A percentile compares a stretch with the other conserved stretches of the same genome.
phyloP scores from a whole-genome alignment of 495 filamentous ascomycete species.

The Annulohypoxylon moriforme region DNA sequence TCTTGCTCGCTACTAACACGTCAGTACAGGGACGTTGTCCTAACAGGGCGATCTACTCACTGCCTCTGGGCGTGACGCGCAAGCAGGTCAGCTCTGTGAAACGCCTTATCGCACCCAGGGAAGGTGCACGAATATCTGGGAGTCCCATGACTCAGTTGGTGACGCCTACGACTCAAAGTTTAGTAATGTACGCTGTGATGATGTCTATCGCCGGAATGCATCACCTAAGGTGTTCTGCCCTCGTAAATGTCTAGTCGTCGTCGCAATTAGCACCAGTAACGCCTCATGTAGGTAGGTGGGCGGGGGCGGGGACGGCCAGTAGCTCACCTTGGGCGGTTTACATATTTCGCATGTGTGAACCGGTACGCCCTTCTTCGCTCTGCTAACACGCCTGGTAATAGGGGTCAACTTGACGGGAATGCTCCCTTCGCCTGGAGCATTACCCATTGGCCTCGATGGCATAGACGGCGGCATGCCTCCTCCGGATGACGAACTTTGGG shows the following conservation, averaged over 20 bases:
- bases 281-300: neutral
- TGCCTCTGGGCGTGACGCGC: constrained; percentile 84
- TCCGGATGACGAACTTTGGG: constrained; percentile 47
- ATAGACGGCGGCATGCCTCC: constrained; percentile 48
- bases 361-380: constrained; percentile 84
- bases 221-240: constrained; percentile 87
- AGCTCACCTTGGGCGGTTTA: constrained; percentile 68
- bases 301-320: neutral
- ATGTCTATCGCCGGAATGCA: constrained; percentile 17
- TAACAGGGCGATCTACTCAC: constrained; percentile 60
- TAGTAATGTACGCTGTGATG: constrained; percentile 32
- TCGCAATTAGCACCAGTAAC: constrained; percentile 32
- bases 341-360: constrained; percentile 80
- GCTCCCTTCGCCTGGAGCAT: constrained; percentile 45
- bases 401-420: constrained; percentile 69
- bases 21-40: constrained; percentile 1
- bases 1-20: constrained; percentile 51
- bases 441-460: constrained; percentile 56
- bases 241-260: constrained; percentile 73
- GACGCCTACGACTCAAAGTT: constrained; percentile 67
- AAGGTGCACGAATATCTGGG: constrained; percentile 75
- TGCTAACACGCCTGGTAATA: constrained; percentile 79
- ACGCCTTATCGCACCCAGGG: constrained; percentile 69
- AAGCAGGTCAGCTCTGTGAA: constrained; percentile 80
- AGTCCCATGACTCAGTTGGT: constrained; percentile 86